A percentile compares a stretch with the other conserved stretches of the same genome.
Evolutionary conservation across 2,329 filamentous ascomycete genomes (phyloP).

Genomic region (Fusarium decemcellulare): DNA sequence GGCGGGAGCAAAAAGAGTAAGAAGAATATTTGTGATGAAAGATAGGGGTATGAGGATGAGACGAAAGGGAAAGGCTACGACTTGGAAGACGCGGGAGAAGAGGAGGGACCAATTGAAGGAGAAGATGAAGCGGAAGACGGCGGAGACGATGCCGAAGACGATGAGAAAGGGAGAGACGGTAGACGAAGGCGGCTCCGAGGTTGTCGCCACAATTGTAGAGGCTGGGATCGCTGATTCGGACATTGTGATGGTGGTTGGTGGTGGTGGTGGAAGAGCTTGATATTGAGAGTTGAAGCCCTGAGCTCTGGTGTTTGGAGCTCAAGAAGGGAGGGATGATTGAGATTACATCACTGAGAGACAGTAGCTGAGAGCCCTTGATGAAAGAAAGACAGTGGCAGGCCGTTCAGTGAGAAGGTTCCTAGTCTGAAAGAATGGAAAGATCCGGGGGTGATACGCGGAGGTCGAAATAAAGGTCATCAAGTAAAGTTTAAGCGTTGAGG

Average conservation of each 20-base stretch:
- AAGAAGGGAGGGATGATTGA: conserved; percentile 11
- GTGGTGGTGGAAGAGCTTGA: conserved; percentile 7
- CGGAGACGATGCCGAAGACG: conserved; percentile 44
- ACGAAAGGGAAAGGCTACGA: conserved; percentile 49
- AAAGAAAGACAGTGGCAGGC: not conserved
- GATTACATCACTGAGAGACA: conserved; percentile 36
- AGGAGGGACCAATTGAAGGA: conserved; percentile 48
- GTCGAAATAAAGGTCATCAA: not conserved
- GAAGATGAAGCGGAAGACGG: conserved; percentile 45
- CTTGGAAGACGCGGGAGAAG: conserved; percentile 40
- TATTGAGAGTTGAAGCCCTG: conserved; percentile 3
- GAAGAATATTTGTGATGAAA: conserved; percentile 46
- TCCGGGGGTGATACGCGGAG: not conserved
- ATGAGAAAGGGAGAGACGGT: conserved; percentile 36
- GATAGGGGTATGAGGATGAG: conserved; percentile 50
- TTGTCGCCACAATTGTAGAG: conserved; percentile 26
- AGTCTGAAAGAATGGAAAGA: not conserved
- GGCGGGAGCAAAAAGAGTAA: conserved; percentile 54
- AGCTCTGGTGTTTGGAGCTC: conserved; percentile 1
- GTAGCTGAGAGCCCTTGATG: not conserved
- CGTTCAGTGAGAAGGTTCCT: not conserved
- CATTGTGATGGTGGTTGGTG: conserved; percentile 23
- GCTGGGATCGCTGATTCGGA: conserved; percentile 28
- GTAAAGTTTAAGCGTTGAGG: not conserved
- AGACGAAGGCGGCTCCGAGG: conserved; percentile 24